These are phyloP conservation scores for Apiospora phragmitis DNA, from an alignment of 2,329 filamentous ascomycete species.

Conservation along the genomic window DNA sequence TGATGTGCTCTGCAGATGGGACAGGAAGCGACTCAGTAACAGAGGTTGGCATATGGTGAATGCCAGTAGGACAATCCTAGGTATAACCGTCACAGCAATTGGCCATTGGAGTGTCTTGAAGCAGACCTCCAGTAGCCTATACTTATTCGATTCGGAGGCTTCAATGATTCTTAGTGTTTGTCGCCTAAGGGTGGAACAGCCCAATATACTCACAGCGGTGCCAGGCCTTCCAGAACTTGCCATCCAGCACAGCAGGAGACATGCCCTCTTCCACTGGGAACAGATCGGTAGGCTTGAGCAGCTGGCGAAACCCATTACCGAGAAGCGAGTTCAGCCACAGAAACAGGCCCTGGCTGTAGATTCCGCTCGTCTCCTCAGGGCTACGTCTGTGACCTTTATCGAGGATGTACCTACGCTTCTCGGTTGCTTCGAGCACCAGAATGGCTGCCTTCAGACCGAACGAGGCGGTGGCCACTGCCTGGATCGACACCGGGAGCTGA, in stretches of 20 bases:
- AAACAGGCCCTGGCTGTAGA: slow-evolving; percentile 39
- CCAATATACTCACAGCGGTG: slow-evolving; percentile 21
- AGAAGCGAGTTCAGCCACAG: slow-evolving; percentile 41
- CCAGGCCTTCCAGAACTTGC: slow-evolving; percentile 34
- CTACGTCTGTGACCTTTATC: slow-evolving; percentile 28
- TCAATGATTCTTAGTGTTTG: background rate
- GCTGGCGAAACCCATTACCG: slow-evolving; percentile 33
- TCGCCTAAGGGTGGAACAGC: background rate
- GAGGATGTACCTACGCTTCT: slow-evolving; percentile 37
- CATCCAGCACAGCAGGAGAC: slow-evolving; percentile 28
- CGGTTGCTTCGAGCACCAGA: slow-evolving; percentile 39
- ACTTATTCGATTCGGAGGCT: slow-evolving; percentile 16
- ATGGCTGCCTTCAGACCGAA: slow-evolving; percentile 37
- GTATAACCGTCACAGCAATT: slow-evolving; percentile 31
- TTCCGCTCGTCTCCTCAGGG: slow-evolving; percentile 39
- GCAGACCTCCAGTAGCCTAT: slow-evolving; percentile 30
- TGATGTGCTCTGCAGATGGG: slow-evolving; percentile 28
- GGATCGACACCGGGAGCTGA: slow-evolving; percentile 25
- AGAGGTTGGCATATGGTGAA: slow-evolving; percentile 40
- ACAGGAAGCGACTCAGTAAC: slow-evolving; percentile 34
- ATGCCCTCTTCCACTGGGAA: slow-evolving; percentile 36
- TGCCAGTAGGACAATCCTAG: slow-evolving; percentile 33
- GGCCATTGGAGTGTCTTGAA: slow-evolving; percentile 29
- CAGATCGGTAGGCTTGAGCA: slow-evolving; percentile 36
- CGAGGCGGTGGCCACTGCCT: slow-evolving; percentile 35